Conservation (phyloP, 164 flowering plant species). For the Warburgia ugandensis region DNA sequence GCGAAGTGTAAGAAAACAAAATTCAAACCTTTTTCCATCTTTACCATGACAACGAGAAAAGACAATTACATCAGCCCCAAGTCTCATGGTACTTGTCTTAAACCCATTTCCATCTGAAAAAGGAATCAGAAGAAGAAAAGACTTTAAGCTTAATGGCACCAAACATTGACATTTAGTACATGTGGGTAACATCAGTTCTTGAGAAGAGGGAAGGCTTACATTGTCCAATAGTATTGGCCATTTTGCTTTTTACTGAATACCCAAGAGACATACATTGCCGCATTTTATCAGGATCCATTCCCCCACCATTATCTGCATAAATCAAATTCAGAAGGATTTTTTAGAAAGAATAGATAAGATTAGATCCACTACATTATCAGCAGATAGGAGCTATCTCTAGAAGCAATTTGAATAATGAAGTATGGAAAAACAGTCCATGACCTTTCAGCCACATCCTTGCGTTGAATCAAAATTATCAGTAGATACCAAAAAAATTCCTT, state of each 20-base stretch:
- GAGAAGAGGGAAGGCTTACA: slow-evolving; percentile 39
- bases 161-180: too few relatives aligned
- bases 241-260: slow-evolving; percentile 85
- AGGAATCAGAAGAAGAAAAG: not conserved
- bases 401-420: too few relatives aligned
- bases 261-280: slow-evolving; percentile 97
- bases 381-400: too few relatives aligned
- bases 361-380: not conserved
- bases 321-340: not conserved
- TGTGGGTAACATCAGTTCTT: not conserved
- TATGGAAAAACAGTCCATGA: too few relatives aligned
- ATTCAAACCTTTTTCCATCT: slow-evolving; percentile 62
- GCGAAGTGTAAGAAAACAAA: not conserved
- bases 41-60: slow-evolving; percentile 70
- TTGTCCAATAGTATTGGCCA: slow-evolving; percentile 87
- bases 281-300: slow-evolving; percentile 91
- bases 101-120: slow-evolving; percentile 93
- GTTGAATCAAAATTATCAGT: too few relatives aligned
- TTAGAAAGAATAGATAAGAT: not conserved
- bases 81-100: slow-evolving; percentile 97
- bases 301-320: slow-evolving; percentile 55
- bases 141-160: not conserved
- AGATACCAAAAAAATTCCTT: too few relatives aligned
- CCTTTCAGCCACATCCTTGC: too few relatives aligned
- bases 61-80: slow-evolving; percentile 99